Evolutionary conservation across 1,284 basidiomycete genomes (phyloP).

Genomic region (Apiotrichum akiyoshidainum): DNA sequence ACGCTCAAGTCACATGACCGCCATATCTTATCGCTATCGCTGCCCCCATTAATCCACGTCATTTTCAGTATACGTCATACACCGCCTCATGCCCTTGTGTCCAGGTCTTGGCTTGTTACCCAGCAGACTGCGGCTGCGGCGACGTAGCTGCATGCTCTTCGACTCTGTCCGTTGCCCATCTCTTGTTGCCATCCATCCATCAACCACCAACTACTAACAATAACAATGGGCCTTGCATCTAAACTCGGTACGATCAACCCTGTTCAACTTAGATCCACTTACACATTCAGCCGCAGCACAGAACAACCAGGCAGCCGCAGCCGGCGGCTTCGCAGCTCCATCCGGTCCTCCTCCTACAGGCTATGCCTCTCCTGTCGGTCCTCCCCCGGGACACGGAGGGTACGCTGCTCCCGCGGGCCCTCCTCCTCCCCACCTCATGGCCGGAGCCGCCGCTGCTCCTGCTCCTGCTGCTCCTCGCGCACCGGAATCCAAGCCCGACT

Average conservation of each 20-base stretch:
- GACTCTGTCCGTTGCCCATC: too few species aligned
- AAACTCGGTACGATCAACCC: not conserved
- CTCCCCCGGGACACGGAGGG: not conserved
- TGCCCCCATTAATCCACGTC: too few species aligned
- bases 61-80: too few species aligned
- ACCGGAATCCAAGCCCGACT: not conserved
- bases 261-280: not conserved
- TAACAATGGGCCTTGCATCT: constrained; percentile 1
- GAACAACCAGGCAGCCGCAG: not conserved
- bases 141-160: too few species aligned
- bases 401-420: constrained; percentile 1
- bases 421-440: not conserved
- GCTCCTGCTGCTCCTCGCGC: not conserved
- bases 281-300: constrained; percentile 2
- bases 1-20: too few species aligned
- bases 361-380: not conserved
- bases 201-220: too few species aligned
- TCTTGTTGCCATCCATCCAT: too few species aligned
- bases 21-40: too few species aligned
- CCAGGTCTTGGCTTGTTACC: too few species aligned
- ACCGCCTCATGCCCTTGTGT: too few species aligned
- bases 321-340: not conserved
- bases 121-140: too few species aligned
- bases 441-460: not conserved
- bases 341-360: not conserved